Evolutionary conservation across 768 basidiomycete species (phyloP).

Genomic region (Russula earlei): DNA sequence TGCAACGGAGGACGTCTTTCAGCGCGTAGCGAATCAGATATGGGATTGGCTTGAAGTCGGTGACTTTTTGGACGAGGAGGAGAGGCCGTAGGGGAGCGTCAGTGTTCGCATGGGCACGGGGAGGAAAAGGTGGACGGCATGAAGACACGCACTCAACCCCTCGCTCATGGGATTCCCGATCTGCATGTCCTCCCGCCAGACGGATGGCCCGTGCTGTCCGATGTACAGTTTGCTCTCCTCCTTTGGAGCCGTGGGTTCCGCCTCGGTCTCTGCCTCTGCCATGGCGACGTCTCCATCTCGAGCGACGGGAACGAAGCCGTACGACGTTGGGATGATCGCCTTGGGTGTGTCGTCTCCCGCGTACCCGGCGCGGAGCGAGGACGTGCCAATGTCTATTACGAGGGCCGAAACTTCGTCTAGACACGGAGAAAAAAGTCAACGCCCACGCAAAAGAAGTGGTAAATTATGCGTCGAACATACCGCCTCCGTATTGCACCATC

Average conservation of each 20-base stretch:
- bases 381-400: constrained; percentile 89
- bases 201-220: constrained; percentile 79
- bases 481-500: constrained; percentile 88
- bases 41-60: constrained; percentile 68
- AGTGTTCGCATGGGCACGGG: background rate
- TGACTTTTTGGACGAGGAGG: constrained; percentile 34
- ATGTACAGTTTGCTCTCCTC: constrained; percentile 57
- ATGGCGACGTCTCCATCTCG: constrained; percentile 45
- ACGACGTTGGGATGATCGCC: constrained; percentile 81
- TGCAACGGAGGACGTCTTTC: constrained; percentile 64
- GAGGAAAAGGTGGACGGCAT: background rate
- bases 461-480: constrained; percentile 32
- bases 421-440: background rate
- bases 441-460: background rate
- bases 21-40: constrained; percentile 68
- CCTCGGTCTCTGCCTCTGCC: constrained; percentile 37
- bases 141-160: constrained; percentile 58
- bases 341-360: constrained; percentile 96
- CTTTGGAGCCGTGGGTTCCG: constrained; percentile 30
- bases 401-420: constrained; percentile 95
- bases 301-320: constrained; percentile 56
- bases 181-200: constrained; percentile 90
- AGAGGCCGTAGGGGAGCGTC: background rate
- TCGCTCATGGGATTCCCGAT: constrained; percentile 75
- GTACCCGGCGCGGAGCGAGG: constrained; percentile 87